Evolutionary conservation across 75 land plant species (phyloP).

Genomic region (Chamaecyparis obtusa): DNA sequence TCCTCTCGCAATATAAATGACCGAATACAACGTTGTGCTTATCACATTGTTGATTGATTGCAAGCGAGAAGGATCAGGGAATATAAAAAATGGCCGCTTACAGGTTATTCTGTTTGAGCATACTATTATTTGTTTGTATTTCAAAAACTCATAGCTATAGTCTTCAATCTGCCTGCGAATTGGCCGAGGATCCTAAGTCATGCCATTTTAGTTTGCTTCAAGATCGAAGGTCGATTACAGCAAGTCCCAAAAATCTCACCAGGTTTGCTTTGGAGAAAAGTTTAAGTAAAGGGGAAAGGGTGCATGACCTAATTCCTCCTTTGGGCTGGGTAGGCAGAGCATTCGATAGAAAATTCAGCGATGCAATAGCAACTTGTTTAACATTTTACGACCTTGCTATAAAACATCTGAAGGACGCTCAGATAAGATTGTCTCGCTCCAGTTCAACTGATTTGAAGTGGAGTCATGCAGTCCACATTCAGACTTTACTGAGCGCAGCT

Average conservation of each 20-base stretch:
- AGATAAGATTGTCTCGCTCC: not conserved
- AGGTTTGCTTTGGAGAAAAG: not conserved
- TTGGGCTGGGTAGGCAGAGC: not conserved
- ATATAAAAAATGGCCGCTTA: not conserved
- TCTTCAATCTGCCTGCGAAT: not conserved
- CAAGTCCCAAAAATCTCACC: not conserved
- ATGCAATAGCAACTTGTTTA: not conserved
- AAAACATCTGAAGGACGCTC: not conserved
- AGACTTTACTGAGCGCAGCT: conserved; percentile 55
- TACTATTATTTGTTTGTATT: not conserved
- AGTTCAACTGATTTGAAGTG: not conserved
- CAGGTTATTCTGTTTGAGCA: not conserved
- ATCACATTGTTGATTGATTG: not conserved
- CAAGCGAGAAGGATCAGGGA: not conserved
- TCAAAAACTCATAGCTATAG: not conserved
- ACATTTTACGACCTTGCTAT: not conserved
- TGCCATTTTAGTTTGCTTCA: not conserved
- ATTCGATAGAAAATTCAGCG: not conserved
- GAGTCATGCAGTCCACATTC: conserved; percentile 14
- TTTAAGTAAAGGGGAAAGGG: not conserved
- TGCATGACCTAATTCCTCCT: not conserved
- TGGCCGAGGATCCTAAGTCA: not conserved
- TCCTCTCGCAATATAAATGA: not conserved
- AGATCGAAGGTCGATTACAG: not conserved
- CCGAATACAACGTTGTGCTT: too few species aligned